Evolutionary conservation across 208 protist species (phyloP), one percentile per base, ranked within the genome.

Genomic region (Spongospora subterranea): DNA sequence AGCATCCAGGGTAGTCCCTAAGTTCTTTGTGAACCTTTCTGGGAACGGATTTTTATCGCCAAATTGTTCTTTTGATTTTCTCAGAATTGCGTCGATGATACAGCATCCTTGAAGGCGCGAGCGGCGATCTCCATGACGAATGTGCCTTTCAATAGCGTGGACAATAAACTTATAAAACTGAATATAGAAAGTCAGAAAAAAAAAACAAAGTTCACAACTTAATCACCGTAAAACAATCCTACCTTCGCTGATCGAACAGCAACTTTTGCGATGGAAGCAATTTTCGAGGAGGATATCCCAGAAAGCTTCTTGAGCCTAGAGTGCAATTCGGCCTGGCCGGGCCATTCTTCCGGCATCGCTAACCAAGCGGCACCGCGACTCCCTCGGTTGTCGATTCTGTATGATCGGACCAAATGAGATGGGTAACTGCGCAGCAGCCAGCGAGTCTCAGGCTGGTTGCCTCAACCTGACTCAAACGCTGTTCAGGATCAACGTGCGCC

Each of bases 81-180:
- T 6, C 6, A 82, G 71, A 43, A 82, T 82, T n/a, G 71, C 71
- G 35, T 82, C 71, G n/a, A 82, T 82, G 71, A 82, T 82, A n/a
- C 71, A 82, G 17, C 6, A 39, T 6, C 71, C 71, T 43, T 82
- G 71, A 35, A 82, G 71, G 13, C 40, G n/a, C 71, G 71, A 6
- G 6, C 13, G 6, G 35, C 11, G 11, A 43, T 82, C 71, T 39
- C 71, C 71, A 43, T 82, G 71, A 6, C n/a, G 6, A 6, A 82
- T 82, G n/a, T 82, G 71, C 6, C n/a, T 6, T 43, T 82, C 71
- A 43, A 82, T 35, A 35, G 71, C 71, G n/a, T 39, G n/a, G 6
- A 82, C 71, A 6, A 82, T 35, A 43, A 82, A 82, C 71, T 82
- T 82, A 43, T 82, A 82, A 43, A 39, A 82, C 71, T 82, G 71